Base-by-base conservation (phyloP, 805 yeast species). In the Hagleromyces aurorensis region DNA sequence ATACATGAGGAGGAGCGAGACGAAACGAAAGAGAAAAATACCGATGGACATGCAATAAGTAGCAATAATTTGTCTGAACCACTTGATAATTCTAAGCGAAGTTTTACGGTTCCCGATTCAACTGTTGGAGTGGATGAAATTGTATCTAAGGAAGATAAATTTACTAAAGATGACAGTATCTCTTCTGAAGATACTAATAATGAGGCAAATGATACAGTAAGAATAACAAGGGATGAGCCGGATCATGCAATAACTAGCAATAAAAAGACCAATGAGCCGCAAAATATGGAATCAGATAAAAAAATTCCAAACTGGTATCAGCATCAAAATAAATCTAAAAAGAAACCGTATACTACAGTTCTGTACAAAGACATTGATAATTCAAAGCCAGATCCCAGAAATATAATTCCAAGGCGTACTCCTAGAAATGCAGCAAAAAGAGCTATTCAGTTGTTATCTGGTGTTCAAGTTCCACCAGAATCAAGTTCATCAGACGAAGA, bases 361-460 rank as follows among this genome's bases (percentile, higher is more conserved):
- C 27, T 46, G 16, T 35, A 44, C 27, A 46, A 45, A 16, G 54
- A 52, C 29, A 49, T 48, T 9, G 57, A 53, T 30, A 52, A 53
- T 31, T 48, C 57, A 5, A 41, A 41, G 34, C 53, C 49, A 5
- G 50, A 46, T 36, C 48, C 53, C 20, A 43, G 58, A 39, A 50
- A 48, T 36, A 43, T 48, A 17, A 29, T 52, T 19, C 55, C 58
- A 2, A 37, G 36, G 20, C 38, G 51, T 24, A 34, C 41, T 5
- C 46, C 51, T 20, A 48, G 56, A 18, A 38, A 31, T 27, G 57
- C 55, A n/a, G 59, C 57, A 9, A 47, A 38, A 32, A 40, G 44
- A 20, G 55, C 59, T 1, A 48, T 57, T 5, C 44, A 46, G 20
- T 37, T 49, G 15, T 32, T 51, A 3, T 36, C 54, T 3, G 38